A percentile compares a stretch with the other conserved stretches of the same genome.
Conservation (phyloP, 768 basidiomycete species). For the Naganishia antarctica region DNA sequence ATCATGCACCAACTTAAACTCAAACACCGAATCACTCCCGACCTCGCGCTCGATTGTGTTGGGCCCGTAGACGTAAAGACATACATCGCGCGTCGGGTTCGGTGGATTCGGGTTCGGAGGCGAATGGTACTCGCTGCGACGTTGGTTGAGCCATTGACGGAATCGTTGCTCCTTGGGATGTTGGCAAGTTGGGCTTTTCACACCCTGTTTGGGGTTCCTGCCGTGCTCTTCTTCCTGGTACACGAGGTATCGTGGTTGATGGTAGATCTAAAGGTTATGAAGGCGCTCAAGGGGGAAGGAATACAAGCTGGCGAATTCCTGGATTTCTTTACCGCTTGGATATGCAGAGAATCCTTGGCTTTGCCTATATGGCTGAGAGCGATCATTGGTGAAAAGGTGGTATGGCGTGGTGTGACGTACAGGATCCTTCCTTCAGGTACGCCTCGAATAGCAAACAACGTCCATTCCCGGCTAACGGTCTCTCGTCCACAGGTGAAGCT, state of each 20-base stretch:
- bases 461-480: not conserved
- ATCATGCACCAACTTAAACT: slow-evolving; percentile 90
- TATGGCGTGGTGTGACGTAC: slow-evolving; percentile 82
- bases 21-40: slow-evolving; percentile 82
- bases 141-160: slow-evolving; percentile 85
- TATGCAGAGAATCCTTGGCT: slow-evolving; percentile 70
- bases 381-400: slow-evolving; percentile 64
- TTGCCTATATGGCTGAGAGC: slow-evolving; percentile 84
- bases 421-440: slow-evolving; percentile 51
- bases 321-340: slow-evolving; percentile 54
- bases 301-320: slow-evolving; percentile 54
- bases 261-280: slow-evolving; percentile 77
- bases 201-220: slow-evolving; percentile 46
- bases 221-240: slow-evolving; percentile 55
- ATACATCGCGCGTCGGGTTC: slow-evolving; percentile 81
- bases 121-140: slow-evolving; percentile 86
- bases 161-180: slow-evolving; percentile 66
- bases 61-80: slow-evolving; percentile 79
- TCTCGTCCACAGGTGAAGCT: slow-evolving; percentile 63
- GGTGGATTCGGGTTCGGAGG: slow-evolving; percentile 96
- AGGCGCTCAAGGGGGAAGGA: slow-evolving; percentile 64
- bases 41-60: slow-evolving; percentile 81
- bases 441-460: not conserved
- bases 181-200: slow-evolving; percentile 60
- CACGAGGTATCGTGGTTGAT: slow-evolving; percentile 60